These are phyloP conservation scores for Colletotrichum sp. DNA, from an alignment of 2,329 filamentous ascomycete genomes.

Conservation along the genomic window DNA sequence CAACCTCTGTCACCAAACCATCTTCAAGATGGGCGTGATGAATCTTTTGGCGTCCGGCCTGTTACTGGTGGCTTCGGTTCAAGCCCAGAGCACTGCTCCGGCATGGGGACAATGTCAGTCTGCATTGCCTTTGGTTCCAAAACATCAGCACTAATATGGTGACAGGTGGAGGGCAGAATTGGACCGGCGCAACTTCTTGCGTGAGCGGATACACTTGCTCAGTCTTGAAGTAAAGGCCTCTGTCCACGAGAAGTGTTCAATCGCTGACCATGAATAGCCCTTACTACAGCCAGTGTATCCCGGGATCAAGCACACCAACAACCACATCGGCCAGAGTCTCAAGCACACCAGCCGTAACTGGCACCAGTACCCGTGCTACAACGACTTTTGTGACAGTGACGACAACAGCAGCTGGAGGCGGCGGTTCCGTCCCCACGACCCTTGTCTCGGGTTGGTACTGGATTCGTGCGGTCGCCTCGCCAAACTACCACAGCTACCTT, in stretches of 20 bases:
- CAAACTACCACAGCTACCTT: constrained; percentile 63
- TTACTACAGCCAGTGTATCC: constrained; percentile 17
- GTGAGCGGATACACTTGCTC: constrained; percentile 18
- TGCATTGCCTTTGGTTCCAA: neutral
- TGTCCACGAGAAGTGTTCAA: neutral
- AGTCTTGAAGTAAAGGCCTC: constrained; percentile 1
- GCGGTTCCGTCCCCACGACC: constrained; percentile 31
- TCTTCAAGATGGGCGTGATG: neutral
- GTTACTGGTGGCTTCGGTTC: neutral
- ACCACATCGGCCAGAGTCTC: neutral
- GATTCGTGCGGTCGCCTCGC: constrained; percentile 61
- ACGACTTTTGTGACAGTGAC: constrained; percentile 5
- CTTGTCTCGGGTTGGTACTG: constrained; percentile 58
- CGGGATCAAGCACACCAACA: neutral
- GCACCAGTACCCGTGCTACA: constrained; percentile 4
- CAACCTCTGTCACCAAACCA: neutral
- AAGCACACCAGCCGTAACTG: neutral
- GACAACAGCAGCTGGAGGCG: neutral
- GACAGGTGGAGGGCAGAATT: constrained; percentile 14
- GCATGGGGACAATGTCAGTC: constrained; percentile 16
- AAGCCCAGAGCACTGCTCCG: constrained; percentile 3
- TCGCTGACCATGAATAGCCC: neutral
- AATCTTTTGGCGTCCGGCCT: neutral
- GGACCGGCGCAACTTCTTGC: constrained; percentile 9
- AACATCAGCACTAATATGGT: neutral